phyloP scores from a whole-genome alignment of 306 rosid genomes.

The Cajanus cajan region DNA sequence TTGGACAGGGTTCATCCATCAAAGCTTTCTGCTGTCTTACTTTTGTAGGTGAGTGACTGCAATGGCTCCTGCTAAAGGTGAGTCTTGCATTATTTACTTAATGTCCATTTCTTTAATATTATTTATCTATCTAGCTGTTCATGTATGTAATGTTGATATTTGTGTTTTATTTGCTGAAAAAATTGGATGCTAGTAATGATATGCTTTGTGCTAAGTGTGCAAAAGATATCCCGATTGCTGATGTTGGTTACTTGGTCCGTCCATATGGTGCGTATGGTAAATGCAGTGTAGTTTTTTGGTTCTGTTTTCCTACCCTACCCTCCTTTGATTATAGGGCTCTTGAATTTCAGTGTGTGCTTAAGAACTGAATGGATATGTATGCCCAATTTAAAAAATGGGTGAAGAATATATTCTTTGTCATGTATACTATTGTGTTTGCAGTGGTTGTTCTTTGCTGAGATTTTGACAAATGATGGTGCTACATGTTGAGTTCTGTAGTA shows the following conservation, averaged over 20 bases:
- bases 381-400: too few relatives aligned
- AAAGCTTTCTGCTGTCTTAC: too few relatives aligned
- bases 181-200: background rate
- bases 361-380: too few relatives aligned
- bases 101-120: background rate
- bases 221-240: background rate
- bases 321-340: too few relatives aligned
- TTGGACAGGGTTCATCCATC: too few relatives aligned
- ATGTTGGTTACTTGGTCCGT: background rate
- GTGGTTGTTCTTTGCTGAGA: too few relatives aligned
- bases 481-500: too few relatives aligned
- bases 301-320: too few relatives aligned
- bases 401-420: too few relatives aligned
- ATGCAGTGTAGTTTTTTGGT: background rate
- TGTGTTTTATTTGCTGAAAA: background rate
- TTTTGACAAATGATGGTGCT: too few relatives aligned
- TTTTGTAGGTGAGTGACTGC: constrained; percentile 4
- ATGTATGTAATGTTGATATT: background rate
- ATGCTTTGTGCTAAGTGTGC: background rate
- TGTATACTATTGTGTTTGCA: too few relatives aligned
- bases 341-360: too few relatives aligned
- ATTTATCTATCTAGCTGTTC: background rate
- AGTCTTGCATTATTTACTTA: background rate
- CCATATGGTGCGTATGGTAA: background rate
- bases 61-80: constrained; percentile 48